A percentile compares a stretch with the other conserved stretches of the same genome.
Conservation (phyloP, 2,329 filamentous ascomycete genomes). For the Colletotrichum sp. region DNA sequence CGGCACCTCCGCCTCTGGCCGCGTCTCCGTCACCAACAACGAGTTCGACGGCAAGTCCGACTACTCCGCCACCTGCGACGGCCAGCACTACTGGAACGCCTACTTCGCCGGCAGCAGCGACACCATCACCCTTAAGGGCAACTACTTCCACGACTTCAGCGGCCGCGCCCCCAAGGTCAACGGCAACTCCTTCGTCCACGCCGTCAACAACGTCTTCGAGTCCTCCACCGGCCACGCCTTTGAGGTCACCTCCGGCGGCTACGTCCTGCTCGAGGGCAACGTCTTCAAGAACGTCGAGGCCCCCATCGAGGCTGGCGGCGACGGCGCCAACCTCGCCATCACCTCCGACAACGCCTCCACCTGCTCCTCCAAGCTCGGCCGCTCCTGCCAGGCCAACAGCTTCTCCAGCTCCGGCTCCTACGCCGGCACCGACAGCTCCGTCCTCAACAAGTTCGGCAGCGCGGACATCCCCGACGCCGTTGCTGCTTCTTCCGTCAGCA, state of each 20-base stretch:
- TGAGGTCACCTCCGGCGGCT: conserved; percentile 49
- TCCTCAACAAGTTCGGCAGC: conserved; percentile 56
- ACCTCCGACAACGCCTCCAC: conserved; percentile 26
- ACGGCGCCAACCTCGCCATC: conserved; percentile 5
- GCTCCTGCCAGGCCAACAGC: conserved; percentile 54
- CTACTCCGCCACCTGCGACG: conserved; percentile 63
- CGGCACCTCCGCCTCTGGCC: conserved; percentile 55
- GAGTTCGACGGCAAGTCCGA: conserved; percentile 60
- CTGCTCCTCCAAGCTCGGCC: conserved; percentile 53
- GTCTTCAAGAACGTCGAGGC: conserved; percentile 58
- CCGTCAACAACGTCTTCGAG: conserved; percentile 65
- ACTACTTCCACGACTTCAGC: conserved; percentile 66
- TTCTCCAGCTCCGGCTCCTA: conserved; percentile 46
- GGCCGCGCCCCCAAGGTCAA: conserved; percentile 63
- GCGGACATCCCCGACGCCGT: conserved; percentile 39
- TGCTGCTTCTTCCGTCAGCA: conserved; percentile 34
- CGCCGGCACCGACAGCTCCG: conserved; percentile 44
- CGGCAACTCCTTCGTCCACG: conserved; percentile 61
- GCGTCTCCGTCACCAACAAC: conserved; percentile 65
- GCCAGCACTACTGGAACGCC: conserved; percentile 64
- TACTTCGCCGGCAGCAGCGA: conserved; percentile 63
- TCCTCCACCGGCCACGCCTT: conserved; percentile 62
- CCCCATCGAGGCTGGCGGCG: conserved; percentile 35
- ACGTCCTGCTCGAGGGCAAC: conserved; percentile 60
- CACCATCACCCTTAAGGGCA: conserved; percentile 62